phyloP scores from a whole-genome alignment of 2,329 filamentous ascomycete species.

The Ophiocordyceps camponoti-floridani region DNA sequence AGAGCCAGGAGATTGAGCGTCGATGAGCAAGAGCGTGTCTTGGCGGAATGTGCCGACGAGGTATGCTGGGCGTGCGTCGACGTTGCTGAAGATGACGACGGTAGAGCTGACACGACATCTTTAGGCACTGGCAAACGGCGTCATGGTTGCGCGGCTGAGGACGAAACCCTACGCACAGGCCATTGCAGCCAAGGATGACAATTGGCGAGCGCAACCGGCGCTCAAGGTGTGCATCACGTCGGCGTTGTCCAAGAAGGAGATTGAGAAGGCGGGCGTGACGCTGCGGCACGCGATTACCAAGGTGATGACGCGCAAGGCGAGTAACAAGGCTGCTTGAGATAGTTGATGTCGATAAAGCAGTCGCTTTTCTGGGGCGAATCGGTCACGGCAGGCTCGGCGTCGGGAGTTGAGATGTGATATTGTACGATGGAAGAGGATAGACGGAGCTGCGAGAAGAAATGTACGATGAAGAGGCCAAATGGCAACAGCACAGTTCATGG shows the following conservation, averaged over 20 bases:
- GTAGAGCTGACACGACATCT: background rate
- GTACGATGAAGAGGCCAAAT: too few species aligned
- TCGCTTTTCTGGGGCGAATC: too few species aligned
- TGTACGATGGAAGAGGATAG: too few species aligned
- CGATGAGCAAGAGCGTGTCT: constrained; percentile 65
- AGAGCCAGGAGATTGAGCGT: constrained; percentile 46
- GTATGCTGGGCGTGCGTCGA: constrained; percentile 28
- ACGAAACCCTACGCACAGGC: constrained; percentile 47
- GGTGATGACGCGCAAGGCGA: constrained; percentile 53
- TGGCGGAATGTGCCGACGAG: constrained; percentile 94
- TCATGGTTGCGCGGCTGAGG: constrained; percentile 79
- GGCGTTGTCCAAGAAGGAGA: constrained; percentile 80
- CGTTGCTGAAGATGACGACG: background rate
- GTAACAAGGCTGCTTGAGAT: constrained; percentile 13
- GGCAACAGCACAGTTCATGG: too few species aligned
- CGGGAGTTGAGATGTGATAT: too few species aligned
- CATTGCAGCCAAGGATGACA: constrained; percentile 49
- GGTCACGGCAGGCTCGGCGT: too few species aligned
- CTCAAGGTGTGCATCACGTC: constrained; percentile 84
- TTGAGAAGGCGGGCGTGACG: constrained; percentile 77
- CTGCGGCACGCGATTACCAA: constrained; percentile 91
- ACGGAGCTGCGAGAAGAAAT: too few species aligned
- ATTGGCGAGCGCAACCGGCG: constrained; percentile 56
- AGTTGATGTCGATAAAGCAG: background rate
- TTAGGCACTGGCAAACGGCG: constrained; percentile 72